Conservation (phyloP, 176 grass and related monocot genomes). For the Phyllostachys edulis region DNA sequence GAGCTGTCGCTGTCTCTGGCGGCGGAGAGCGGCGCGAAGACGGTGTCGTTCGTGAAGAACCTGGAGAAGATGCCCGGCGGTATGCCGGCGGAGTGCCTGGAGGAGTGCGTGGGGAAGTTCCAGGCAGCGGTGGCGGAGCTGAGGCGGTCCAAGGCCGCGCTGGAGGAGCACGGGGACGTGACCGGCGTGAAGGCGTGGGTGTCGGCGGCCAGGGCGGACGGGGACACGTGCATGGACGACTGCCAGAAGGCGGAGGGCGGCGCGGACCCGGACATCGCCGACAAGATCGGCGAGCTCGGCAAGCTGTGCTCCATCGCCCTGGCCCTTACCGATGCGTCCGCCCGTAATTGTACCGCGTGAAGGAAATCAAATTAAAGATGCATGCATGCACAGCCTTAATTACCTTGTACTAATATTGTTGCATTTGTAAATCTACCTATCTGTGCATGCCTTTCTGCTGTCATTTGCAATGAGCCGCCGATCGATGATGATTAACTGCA, state of each 20-base stretch:
- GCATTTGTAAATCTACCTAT: neutral
- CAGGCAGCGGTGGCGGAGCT: conserved; percentile 49
- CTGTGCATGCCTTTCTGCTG: neutral
- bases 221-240: conserved; percentile 37
- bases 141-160: conserved; percentile 39
- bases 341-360: neutral
- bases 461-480: neutral
- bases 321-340: conserved; percentile 32
- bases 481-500: neutral
- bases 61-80: conserved; percentile 1
- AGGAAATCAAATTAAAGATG: neutral
- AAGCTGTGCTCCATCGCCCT: conserved; percentile 47
- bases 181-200: conserved; percentile 33
- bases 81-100: conserved; percentile 36
- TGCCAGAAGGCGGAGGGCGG: conserved; percentile 43
- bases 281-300: conserved; percentile 42
- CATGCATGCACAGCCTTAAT: neutral
- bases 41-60: conserved; percentile 33
- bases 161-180: conserved; percentile 30
- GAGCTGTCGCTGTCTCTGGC: conserved; percentile 50
- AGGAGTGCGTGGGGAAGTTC: conserved; percentile 49
- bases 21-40: conserved; percentile 28
- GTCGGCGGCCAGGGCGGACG: conserved; percentile 40
- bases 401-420: too few species aligned
- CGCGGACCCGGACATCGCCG: conserved; percentile 7